Base-by-base conservation (phyloP, 768 basidiomycete genomes). In the Termitomyces sp. region DNA sequence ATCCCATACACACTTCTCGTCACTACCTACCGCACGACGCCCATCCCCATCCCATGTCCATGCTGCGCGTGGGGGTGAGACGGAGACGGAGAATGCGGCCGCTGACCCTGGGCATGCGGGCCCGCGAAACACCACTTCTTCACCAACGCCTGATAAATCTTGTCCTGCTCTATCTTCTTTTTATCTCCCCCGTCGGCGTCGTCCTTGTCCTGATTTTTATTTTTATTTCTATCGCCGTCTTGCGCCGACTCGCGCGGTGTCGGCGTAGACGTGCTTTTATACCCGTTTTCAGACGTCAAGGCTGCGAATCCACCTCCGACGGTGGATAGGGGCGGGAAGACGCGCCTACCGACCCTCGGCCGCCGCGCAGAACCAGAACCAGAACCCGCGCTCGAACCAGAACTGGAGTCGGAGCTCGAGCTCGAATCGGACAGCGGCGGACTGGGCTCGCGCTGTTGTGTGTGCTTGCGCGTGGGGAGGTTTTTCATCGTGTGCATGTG, bases 61-160 rank as follows among this genome's bases (percentile, higher is more conserved):
- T 43, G 41, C 9, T 20, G n/a, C 9, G n/a, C 8, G 6, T 51
- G 50, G 6, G n/a, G n/a, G 4, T 20, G 50, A 8, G 33, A 33
- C 18, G 50, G 36, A 16, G 40, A 40, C 18, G 40, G 40, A 10
- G 40, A n/a, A 12, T 10, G 33, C 4, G 33, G 5, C 7, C 12
- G 20, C 43, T 48, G 47, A 2, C 0, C 26, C 23, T 28, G 46
- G 3, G 23, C 46, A 4, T 9, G 35, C 9, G 50, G 50, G 1
- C 33, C 20, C 8, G 84, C 85, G 69, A 88, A 88, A 69, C 87
- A 88, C 87, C 87, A 88, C 67, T 85, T 81, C 56, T 74, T 65
- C 52, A 88, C 80, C 60, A 88, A 83, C 26, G 84, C 83, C 56
- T 86, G 79, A 65, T 87, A 87, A 16, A 76, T 61, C 10, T 71